These are phyloP conservation scores for Boechera stricta DNA, from an alignment of 345 rosid genomes.

Conservation along the genomic window DNA sequence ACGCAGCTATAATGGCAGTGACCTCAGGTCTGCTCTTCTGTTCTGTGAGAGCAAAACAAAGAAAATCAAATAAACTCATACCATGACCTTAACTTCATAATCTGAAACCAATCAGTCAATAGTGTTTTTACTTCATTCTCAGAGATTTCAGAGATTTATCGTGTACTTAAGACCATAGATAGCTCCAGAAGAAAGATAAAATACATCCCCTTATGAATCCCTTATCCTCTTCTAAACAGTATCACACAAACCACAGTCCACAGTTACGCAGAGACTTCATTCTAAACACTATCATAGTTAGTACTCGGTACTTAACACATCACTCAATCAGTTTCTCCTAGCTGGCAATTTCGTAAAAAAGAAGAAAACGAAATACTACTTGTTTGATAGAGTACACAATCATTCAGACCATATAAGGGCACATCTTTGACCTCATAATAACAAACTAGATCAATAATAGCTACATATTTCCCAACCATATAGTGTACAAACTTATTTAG, in stretches of 20 bases:
- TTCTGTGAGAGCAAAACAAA: slow-evolving; percentile 46
- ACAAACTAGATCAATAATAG: slow-evolving; percentile 7
- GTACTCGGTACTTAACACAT: background rate
- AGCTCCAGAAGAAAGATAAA: no score
- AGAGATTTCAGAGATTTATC: background rate
- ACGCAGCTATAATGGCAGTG: slow-evolving; percentile 60
- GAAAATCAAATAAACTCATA: slow-evolving; percentile 17
- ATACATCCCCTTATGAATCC: background rate
- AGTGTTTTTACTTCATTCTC: slow-evolving; percentile 4
- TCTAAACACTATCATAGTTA: background rate
- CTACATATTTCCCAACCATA: slow-evolving; percentile 23
- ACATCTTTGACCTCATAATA: background rate
- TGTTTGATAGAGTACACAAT: slow-evolving; percentile 6
- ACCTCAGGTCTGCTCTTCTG: slow-evolving; percentile 65
- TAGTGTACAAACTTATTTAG: slow-evolving; percentile 5
- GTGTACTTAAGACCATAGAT: no score
- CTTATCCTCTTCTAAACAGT: slow-evolving; percentile 4
- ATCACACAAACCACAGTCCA: background rate
- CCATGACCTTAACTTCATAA: slow-evolving; percentile 14
- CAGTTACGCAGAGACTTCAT: slow-evolving; percentile 7
- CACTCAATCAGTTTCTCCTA: slow-evolving; percentile 6
- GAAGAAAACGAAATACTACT: background rate
- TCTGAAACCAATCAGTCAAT: background rate
- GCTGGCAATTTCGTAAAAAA: background rate
- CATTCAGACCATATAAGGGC: background rate